Percentiles rank a stretch among this genome's conserved stretches.
Conservation (phyloP, 2,329 filamentous ascomycete genomes). For the Volutella citrinella region DNA sequence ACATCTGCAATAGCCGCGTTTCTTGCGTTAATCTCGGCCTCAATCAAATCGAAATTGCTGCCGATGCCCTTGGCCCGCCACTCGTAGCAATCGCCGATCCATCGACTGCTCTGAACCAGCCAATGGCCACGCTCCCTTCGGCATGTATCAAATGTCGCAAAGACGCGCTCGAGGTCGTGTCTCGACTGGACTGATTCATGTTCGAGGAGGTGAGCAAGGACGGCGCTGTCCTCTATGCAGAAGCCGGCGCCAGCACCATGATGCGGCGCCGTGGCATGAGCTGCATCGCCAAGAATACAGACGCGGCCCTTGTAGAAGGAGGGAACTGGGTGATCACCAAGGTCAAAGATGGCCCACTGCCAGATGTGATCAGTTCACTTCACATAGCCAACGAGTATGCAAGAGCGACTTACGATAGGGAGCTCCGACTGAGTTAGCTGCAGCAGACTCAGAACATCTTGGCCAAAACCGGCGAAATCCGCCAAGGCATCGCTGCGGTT, state of each 20-base stretch:
- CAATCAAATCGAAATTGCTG: conserved; percentile 13
- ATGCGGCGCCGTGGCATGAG: conserved; percentile 60
- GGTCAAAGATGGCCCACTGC: conserved; percentile 46
- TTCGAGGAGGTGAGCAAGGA: conserved; percentile 44
- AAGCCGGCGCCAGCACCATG: conserved; percentile 58
- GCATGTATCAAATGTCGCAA: conserved; percentile 46
- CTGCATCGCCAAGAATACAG: conserved; percentile 58
- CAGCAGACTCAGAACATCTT: conserved; percentile 28
- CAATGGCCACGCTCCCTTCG: conserved; percentile 47
- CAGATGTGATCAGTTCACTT: neutral
- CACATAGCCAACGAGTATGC: neutral
- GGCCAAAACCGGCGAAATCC: conserved; percentile 34
- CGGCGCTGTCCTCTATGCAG: conserved; percentile 49
- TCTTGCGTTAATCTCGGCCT: conserved; percentile 16
- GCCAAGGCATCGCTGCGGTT: conserved; percentile 30
- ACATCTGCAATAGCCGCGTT: conserved; percentile 11
- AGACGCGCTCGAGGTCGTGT: conserved; percentile 20
- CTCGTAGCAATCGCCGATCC: conserved; percentile 40
- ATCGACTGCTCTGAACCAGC: conserved; percentile 48
- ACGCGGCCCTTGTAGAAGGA: conserved; percentile 41
- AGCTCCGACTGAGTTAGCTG: conserved; percentile 25
- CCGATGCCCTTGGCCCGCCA: conserved; percentile 32
- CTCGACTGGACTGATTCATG: conserved; percentile 32
- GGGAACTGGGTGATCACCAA: conserved; percentile 40
- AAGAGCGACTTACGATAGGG: conserved; percentile 18